Percentiles rank a stretch among this genome's conserved stretches.
Evolutionary conservation across 805 yeast species (phyloP).

Genomic region (Geotrichum ghanense): DNA sequence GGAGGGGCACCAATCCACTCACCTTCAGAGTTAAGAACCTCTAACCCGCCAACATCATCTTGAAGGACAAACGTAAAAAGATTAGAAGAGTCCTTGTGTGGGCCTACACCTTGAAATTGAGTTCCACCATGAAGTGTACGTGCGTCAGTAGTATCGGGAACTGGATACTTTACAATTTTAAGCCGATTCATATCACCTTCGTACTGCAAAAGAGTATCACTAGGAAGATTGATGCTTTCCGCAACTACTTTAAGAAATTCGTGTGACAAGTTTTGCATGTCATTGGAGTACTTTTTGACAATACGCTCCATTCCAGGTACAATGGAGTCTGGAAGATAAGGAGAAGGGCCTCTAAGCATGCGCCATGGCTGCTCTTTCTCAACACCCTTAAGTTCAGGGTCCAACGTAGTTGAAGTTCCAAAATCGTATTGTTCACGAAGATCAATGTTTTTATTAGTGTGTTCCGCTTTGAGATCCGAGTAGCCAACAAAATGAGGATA

Average conservation of each 20-base stretch:
- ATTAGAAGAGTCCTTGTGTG: constrained; percentile 53
- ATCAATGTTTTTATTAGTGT: constrained; percentile 41
- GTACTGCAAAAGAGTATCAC: constrained; percentile 34
- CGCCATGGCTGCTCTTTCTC: constrained; percentile 29
- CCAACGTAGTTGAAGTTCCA: constrained; percentile 29
- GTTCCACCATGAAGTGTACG: constrained; percentile 3
- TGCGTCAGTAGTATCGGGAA: constrained; percentile 9
- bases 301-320: constrained; percentile 35
- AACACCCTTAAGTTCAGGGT: constrained; percentile 11
- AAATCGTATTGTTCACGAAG: constrained; percentile 55
- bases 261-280: constrained; percentile 35
- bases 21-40: constrained; percentile 44
- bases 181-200: constrained; percentile 43
- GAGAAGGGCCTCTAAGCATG: constrained; percentile 46
- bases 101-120: constrained; percentile 42
- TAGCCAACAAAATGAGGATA: constrained; percentile 52
- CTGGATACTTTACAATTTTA: constrained; percentile 45
- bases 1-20: constrained; percentile 47
- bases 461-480: constrained; percentile 45
- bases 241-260: constrained; percentile 37
- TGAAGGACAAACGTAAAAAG: constrained; percentile 50
- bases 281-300: constrained; percentile 33
- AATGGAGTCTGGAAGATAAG: constrained; percentile 35
- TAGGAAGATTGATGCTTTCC: constrained; percentile 42
- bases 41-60: constrained; percentile 41